Conservation (phyloP, 2,329 filamentous ascomycete genomes). For the Apiospora marii region DNA sequence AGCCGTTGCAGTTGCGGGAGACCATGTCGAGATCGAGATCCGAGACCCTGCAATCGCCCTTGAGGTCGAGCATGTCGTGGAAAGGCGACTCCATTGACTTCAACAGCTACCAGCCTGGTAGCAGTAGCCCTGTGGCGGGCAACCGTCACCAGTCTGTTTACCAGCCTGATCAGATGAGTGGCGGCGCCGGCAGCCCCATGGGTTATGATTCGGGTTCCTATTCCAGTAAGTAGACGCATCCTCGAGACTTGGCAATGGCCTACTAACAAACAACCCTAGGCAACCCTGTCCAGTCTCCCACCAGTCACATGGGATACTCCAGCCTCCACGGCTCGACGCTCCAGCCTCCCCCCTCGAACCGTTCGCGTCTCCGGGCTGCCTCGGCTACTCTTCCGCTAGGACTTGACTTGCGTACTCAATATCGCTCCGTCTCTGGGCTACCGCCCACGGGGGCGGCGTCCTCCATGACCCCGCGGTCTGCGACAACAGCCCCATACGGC, state of each 20-base stretch:
- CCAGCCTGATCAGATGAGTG: conserved; percentile 55
- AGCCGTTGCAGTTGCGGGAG: conserved; percentile 66
- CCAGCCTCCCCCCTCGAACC: conserved; percentile 53
- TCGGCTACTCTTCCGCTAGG: conserved; percentile 43
- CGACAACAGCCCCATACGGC: conserved; percentile 50
- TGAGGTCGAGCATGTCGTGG: conserved; percentile 69
- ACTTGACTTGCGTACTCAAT: conserved; percentile 43
- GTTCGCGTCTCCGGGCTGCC: conserved; percentile 58
- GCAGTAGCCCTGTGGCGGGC: conserved; percentile 54
- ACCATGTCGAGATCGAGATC: conserved; percentile 64
- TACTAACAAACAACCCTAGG: conserved; percentile 43
- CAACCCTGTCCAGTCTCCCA: conserved; percentile 54
- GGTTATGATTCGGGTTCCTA: conserved; percentile 61
- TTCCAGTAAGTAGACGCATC: conserved; percentile 52
- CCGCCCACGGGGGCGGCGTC: conserved; percentile 41
- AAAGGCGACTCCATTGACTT: conserved; percentile 68
- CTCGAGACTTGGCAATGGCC: background rate
- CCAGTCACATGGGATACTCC: conserved; percentile 59
- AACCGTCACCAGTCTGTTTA: conserved; percentile 60
- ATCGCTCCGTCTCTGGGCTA: conserved; percentile 41
- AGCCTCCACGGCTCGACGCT: conserved; percentile 50
- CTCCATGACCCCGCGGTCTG: conserved; percentile 44
- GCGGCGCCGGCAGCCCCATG: conserved; percentile 48
- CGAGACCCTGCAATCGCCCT: conserved; percentile 65
- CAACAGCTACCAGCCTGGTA: conserved; percentile 54